Evolutionary conservation across 331 rosid species (phyloP).

Genomic region (Cydonia oblonga): DNA sequence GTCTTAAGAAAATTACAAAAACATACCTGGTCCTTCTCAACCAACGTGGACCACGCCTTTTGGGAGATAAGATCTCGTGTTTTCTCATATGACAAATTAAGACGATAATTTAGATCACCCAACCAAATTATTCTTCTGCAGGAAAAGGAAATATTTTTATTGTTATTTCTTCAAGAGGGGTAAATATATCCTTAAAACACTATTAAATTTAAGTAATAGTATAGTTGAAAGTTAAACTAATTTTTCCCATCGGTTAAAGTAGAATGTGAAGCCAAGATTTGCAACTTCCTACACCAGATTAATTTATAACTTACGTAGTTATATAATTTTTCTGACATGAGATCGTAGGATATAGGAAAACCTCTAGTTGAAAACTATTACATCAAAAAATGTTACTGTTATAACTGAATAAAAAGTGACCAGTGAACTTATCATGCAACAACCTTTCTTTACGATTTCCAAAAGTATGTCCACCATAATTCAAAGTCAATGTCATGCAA

Average conservation of each 20-base stretch:
- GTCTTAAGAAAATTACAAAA: background rate
- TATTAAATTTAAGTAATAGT: background rate
- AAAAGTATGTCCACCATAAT: background rate
- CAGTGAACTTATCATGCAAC: background rate
- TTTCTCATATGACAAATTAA: constrained; percentile 61
- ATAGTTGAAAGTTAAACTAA: background rate
- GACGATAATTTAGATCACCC: constrained; percentile 89
- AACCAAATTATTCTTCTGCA: constrained; percentile 85
- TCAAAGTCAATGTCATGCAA: background rate
- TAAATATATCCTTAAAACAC: no score
- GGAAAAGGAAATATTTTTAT: background rate
- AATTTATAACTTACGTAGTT: background rate
- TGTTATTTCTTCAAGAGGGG: no score
- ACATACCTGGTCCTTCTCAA: constrained; percentile 78
- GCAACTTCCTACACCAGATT: background rate
- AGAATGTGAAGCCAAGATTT: background rate
- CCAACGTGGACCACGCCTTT: constrained; percentile 62
- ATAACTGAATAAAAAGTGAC: no score
- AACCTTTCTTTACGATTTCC: background rate
- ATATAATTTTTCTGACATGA: background rate
- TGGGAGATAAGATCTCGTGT: constrained; percentile 61
- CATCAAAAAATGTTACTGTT: no score
- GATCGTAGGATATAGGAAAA: background rate
- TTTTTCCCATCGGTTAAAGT: background rate
- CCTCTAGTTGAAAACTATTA: background rate